Evolutionary conservation across 106 monocot species (phyloP).

Genomic region (Amphibolis antarctica): DNA sequence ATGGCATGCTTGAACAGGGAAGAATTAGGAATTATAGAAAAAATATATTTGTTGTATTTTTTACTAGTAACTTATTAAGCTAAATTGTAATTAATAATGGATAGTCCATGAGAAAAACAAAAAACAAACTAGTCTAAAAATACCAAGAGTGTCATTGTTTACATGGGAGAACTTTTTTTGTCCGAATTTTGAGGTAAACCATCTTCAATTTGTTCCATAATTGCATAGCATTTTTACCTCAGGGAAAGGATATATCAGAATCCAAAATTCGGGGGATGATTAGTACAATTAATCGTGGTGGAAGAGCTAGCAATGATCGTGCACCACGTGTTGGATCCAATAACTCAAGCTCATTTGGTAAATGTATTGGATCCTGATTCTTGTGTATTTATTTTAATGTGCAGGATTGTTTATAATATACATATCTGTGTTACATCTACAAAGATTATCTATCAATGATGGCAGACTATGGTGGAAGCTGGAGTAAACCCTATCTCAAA

Average conservation of each 20-base stretch:
- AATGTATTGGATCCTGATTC: background rate
- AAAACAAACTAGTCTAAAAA: too few relatives aligned
- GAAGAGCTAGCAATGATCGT: slow-evolving; percentile 7
- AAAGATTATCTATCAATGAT: too few relatives aligned
- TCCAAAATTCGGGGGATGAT: slow-evolving; percentile 1
- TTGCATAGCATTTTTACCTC: background rate
- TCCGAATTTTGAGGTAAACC: too few relatives aligned
- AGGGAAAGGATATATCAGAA: slow-evolving; percentile 9
- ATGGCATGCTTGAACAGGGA: too few relatives aligned
- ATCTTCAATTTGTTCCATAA: background rate
- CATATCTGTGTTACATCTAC: too few relatives aligned
- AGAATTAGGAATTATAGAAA: too few relatives aligned
- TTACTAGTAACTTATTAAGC: too few relatives aligned
- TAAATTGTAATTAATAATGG: too few relatives aligned
- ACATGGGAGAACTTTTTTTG: too few relatives aligned
- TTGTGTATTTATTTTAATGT: background rate
- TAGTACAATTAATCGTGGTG: slow-evolving; percentile 5
- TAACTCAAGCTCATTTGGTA: slow-evolving; percentile 9
- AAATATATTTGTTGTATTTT: too few relatives aligned
- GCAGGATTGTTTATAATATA: background rate
- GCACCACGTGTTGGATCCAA: slow-evolving; percentile 1
- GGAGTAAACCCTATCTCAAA: background rate
- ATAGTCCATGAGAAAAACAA: too few relatives aligned
- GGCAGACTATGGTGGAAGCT: slow-evolving; percentile 1
- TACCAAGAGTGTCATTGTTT: too few relatives aligned